phyloP scores from a whole-genome alignment of 1,139 yeast genomes.

The Komagataea norvegica region DNA sequence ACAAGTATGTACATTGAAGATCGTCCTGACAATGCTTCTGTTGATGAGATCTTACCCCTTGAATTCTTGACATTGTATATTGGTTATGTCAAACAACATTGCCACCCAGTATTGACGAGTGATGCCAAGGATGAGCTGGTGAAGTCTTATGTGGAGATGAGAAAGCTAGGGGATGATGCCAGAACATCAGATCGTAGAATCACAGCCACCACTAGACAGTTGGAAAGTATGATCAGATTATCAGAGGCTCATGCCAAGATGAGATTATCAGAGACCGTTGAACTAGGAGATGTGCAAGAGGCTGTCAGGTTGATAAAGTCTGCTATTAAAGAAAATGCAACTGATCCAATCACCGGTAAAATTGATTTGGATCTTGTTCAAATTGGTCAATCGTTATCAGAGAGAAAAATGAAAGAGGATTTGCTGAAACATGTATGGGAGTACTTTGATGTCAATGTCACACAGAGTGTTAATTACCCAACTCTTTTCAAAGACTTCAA shows the following conservation, averaged over 20 bases:
- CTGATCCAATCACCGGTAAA: constrained; percentile 94
- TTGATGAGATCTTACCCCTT: constrained; percentile 67
- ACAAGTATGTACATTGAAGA: constrained; percentile 93
- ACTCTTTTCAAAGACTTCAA: constrained; percentile 38
- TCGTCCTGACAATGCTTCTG: constrained; percentile 66
- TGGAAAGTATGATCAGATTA: constrained; percentile 91
- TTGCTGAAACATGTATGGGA: constrained; percentile 56
- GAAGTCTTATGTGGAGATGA: constrained; percentile 87
- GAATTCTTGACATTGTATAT: constrained; percentile 85
- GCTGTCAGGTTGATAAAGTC: constrained; percentile 89
- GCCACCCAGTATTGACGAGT: constrained; percentile 69
- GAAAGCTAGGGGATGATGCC: constrained; percentile 89
- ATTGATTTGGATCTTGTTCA: constrained; percentile 97
- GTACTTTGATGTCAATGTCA: constrained; percentile 35
- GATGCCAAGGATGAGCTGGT: constrained; percentile 86
- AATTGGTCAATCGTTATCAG: constrained; percentile 91
- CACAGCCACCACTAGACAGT: constrained; percentile 96
- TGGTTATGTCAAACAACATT: constrained; percentile 84
- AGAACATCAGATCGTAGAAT: constrained; percentile 84
- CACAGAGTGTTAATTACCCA: constrained; percentile 23
- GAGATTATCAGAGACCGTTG: constrained; percentile 72
- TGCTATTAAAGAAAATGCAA: constrained; percentile 96
- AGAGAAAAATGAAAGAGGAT: constrained; percentile 74
- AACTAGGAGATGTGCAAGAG: constrained; percentile 81
- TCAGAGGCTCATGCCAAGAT: constrained; percentile 97